Base-by-base conservation (phyloP, 2,329 filamentous ascomycete species). In the Calcarisporium arbuscula region DNA sequence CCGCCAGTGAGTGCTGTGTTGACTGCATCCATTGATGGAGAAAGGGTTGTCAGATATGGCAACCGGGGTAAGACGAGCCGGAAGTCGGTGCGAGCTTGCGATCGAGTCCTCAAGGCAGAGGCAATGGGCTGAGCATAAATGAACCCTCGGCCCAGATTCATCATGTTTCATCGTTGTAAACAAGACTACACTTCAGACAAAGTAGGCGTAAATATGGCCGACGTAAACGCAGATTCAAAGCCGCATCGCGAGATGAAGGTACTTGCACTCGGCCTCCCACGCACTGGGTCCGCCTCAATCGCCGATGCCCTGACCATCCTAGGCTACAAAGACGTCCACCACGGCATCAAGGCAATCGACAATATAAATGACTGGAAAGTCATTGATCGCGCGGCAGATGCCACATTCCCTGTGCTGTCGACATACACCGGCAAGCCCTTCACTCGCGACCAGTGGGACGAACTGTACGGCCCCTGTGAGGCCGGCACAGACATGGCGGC, bases 211-310 rank as follows among this genome's bases (percentile, higher is more conserved):
- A n/a, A n/a, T n/a, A n/a, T n/a, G n/a, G n/a, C n/a, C n/a, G n/a
- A n/a, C n/a, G n/a, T n/a, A n/a, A n/a, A n/a, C n/a, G 20, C 20
- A 17, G 18, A 34, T 23, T 11, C 19, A 17, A 42, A 42, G 6
- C 30, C 38, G 6, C 40, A 40, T 5, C 42, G 46, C 9, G 48
- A 52, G 16, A 54, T 52, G 44, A 46, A 51, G 27, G 47, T 59
- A 25, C 49, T 58, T 9, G 40, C 46, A 2, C 40, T 58, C 1
- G 56, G 57, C 6, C 47, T 57, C 6, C 45, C 49, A 2, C 52
- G 55, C 8, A 58, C 57, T 3, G 57, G 55, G 6, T 49, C 53
- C 14, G 50, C 51, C 2, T 61, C 58, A n/a, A 52, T 61, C 26
- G 47, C 49, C 2, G 40, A 52, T 7, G 58, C 58, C 1, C 52